These are phyloP conservation scores for Diutina sp. DNA, from an alignment of 1,139 yeast genomes.

Conservation along the genomic window DNA sequence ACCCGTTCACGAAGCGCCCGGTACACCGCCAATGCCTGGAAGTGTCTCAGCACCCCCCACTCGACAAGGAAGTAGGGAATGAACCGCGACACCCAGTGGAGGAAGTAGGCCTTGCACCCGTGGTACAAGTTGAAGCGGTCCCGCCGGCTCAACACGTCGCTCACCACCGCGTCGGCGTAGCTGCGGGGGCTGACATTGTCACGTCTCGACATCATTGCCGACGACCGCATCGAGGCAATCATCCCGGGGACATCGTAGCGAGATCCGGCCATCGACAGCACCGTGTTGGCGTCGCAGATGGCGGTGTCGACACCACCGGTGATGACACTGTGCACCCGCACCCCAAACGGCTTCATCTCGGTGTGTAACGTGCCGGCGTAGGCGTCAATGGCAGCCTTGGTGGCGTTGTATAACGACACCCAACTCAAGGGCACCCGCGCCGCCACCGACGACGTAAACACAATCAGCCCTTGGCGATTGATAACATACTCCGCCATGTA, in stretches of 20 bases:
- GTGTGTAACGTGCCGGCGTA: not conserved
- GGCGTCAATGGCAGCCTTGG: constrained; percentile 2
- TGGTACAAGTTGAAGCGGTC: not conserved
- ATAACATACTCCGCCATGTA: not conserved
- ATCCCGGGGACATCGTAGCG: constrained; percentile 1
- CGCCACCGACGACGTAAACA: constrained; percentile 3
- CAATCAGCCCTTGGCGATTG: constrained; percentile 1
- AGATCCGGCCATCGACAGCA: not conserved
- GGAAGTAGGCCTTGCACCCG: not conserved
- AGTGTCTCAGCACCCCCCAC: not conserved
- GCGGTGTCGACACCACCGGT: constrained; percentile 2
- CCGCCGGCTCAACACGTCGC: not conserved
- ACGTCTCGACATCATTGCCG: not conserved
- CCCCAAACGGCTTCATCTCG: constrained; percentile 2
- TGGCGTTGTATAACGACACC: not conserved
- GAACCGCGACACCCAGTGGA: not conserved
- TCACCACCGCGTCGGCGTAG: constrained; percentile 1
- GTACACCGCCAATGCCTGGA: not conserved
- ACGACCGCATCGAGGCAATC: not conserved
- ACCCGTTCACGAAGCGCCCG: not conserved
- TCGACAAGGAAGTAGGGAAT: not conserved
- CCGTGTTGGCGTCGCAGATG: not conserved
- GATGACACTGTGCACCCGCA: constrained; percentile 2
- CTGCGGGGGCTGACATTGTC: not conserved
- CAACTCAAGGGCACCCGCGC: constrained; percentile 1